Conservation (phyloP, 2,329 filamentous ascomycete genomes). For the Alternaria ventricosa region DNA sequence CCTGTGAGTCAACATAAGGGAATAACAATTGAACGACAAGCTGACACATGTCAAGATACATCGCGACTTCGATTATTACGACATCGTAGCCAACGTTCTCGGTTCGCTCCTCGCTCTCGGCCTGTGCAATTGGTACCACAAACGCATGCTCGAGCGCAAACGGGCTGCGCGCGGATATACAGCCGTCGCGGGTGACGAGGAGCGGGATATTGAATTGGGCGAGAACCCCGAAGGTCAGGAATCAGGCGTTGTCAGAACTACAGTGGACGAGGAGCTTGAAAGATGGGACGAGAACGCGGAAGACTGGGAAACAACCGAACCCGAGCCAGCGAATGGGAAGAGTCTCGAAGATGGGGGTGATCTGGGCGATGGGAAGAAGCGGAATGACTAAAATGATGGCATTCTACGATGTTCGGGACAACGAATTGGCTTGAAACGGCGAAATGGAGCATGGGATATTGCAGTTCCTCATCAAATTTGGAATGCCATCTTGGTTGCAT, state of each 20-base stretch:
- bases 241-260: constrained; percentile 62
- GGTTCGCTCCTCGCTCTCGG: constrained; percentile 76
- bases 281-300: constrained; percentile 90
- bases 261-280: constrained; percentile 82
- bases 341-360: constrained; percentile 34
- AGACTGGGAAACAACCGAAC: constrained; percentile 69
- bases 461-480: not conserved
- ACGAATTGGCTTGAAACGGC: not conserved
- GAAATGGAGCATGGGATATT: not conserved
- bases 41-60: constrained; percentile 48
- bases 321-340: constrained; percentile 36
- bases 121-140: constrained; percentile 89
- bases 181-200: constrained; percentile 68
- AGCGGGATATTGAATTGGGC: constrained; percentile 75
- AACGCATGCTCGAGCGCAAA: constrained; percentile 90
- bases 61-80: constrained; percentile 74
- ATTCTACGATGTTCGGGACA: constrained; percentile 18
- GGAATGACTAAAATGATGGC: constrained; percentile 46
- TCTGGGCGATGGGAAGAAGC: constrained; percentile 49
- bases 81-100: constrained; percentile 85
- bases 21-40: not conserved
- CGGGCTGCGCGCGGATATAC: constrained; percentile 75
- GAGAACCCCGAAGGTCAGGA: constrained; percentile 65
- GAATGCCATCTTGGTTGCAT: not conserved
- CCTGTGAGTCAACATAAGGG: constrained; percentile 51